Evolutionary conservation across 2,329 filamentous ascomycete genomes (phyloP), one percentile per base, ranked within the genome.

Genomic region (Lasiodiplodia sp.): DNA sequence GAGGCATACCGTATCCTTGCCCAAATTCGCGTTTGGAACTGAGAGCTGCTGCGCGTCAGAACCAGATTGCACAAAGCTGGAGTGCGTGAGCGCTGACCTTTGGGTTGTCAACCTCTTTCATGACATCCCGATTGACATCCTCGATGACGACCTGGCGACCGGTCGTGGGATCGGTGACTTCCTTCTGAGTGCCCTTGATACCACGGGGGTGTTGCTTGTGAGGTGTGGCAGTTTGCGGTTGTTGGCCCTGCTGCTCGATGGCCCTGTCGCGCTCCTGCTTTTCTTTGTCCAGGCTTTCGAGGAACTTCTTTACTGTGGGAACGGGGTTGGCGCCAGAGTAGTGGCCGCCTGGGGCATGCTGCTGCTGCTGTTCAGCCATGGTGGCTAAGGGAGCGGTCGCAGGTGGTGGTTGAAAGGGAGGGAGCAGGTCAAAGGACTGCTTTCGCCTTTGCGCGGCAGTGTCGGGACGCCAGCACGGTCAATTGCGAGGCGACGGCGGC

Each of bases 1-100:
- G 28, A 4, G 21, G 77, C 83, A 73, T 77, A 86, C 85, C 3
- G 92, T 91, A 3, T 88, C 83, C 77, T 92, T 94, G 71, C 90
- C 88, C 2, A 98, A 82, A 75, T 97, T 97, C 52, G 93, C 92
- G 79, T 97, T 98, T 21, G 95, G 95, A 0, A 98, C 88, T 1
- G 92, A 93, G 16, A 97, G 80, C 88, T 93, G 73, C 55, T 31
- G n/a, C 63, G 18, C 25, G 25, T 64, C 12, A 67, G 60, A n/a
- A 16, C 3, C n/a, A 31, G 18, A 18, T 55, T 21, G 6, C n/a
- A 25, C 40, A n/a, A n/a, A 28, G 28, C 40, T 25, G 53, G 10
- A 14, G 37, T n/a, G 72, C 40, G 44, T 55, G 11, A 8, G 44
- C 14, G 60, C 79, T 72, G 83, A 92, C 91, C 79, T 86, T 83